phyloP scores from a whole-genome alignment of 1,139 yeast species.

The Geotrichum bryndzae region DNA sequence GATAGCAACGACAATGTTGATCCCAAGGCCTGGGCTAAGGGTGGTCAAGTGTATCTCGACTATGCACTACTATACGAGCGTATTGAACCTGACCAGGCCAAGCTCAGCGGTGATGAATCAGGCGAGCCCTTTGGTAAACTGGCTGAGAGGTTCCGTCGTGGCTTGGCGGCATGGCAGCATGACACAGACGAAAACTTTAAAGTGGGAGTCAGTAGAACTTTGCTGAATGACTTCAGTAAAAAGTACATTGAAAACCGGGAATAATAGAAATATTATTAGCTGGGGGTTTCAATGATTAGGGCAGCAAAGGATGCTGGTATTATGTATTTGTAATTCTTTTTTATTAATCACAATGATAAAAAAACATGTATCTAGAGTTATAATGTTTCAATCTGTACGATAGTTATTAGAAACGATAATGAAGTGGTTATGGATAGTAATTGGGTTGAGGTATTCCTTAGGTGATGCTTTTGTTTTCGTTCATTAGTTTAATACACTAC shows the following conservation, averaged over 20 bases:
- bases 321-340: too few species aligned
- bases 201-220: background rate
- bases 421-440: too few species aligned
- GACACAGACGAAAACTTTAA: background rate
- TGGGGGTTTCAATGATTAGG: too few species aligned
- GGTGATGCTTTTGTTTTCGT: too few species aligned
- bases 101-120: background rate
- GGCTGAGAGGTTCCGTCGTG: background rate
- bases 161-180: background rate
- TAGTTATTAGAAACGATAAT: too few species aligned
- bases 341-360: too few species aligned
- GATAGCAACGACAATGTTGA: slow-evolving; percentile 34
- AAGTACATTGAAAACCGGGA: background rate
- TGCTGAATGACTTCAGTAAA: background rate
- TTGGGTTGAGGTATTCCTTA: too few species aligned
- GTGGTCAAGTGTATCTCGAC: slow-evolving; percentile 38
- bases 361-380: too few species aligned
- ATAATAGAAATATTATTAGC: background rate
- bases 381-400: too few species aligned
- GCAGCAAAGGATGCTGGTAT: too few species aligned
- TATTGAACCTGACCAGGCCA: background rate
- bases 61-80: slow-evolving; percentile 24
- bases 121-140: background rate
- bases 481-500: too few species aligned
- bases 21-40: slow-evolving; percentile 48